Percentiles rank a stretch among this genome's conserved stretches.
Conservation (phyloP, 2,329 filamentous ascomycete species). For the Fusarium fracticaudum region DNA sequence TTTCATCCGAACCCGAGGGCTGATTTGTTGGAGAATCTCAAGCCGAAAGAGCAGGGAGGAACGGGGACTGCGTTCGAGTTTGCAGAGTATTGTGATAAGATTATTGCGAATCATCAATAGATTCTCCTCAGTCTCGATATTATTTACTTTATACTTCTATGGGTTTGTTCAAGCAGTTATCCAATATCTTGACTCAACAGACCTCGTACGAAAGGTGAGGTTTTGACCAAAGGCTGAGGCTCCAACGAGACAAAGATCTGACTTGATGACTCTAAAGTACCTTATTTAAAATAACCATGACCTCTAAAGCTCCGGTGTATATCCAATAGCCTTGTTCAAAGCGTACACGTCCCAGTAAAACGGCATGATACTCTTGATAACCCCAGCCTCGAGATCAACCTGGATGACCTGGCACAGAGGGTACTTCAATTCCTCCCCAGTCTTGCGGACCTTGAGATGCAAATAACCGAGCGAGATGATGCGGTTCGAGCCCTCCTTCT, state of each 20-base stretch:
- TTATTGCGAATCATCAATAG: slow-evolving; percentile 1
- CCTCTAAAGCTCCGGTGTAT: slow-evolving; percentile 5
- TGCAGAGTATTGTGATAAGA: slow-evolving; percentile 11
- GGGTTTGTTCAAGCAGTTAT: fast-evolving
- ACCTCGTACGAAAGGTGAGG: no score
- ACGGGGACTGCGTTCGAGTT: slow-evolving; percentile 13
- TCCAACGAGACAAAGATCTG: no score
- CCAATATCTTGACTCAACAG: no score
- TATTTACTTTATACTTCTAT: no score
- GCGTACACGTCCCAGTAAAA: slow-evolving; percentile 51
- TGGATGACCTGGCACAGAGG: slow-evolving; percentile 46
- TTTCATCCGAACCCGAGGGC: slow-evolving; percentile 10
- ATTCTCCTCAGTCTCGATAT: background rate
- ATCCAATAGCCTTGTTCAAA: slow-evolving; percentile 34
- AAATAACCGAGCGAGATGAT: slow-evolving; percentile 43
- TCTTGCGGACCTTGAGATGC: slow-evolving; percentile 44
- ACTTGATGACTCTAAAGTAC: no score
- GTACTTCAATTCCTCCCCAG: slow-evolving; percentile 42
- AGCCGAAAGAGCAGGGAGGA: slow-evolving; percentile 9
- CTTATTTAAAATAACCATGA: fast-evolving
- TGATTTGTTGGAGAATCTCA: slow-evolving; percentile 11
- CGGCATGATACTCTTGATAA: slow-evolving; percentile 44
- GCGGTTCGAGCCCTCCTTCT: slow-evolving; percentile 40
- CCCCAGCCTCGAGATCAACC: slow-evolving; percentile 46
- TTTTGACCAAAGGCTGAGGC: no score